Evolutionary conservation across 78 protist species (phyloP).

Genomic region (Pigoraptor vietnamica): DNA sequence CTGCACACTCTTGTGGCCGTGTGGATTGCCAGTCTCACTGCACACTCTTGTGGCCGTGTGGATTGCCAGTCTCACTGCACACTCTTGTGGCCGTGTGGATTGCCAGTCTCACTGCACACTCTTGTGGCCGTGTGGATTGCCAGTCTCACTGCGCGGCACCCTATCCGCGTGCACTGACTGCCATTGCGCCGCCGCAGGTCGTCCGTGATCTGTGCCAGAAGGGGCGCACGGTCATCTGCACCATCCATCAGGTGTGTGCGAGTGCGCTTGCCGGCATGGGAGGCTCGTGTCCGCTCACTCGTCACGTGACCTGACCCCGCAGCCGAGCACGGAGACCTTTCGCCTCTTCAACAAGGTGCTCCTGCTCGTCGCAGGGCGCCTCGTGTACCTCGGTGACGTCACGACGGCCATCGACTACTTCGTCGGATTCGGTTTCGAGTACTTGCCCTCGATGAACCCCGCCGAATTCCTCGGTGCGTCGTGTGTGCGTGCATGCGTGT

Average conservation of each 20-base stretch:
- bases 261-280: not conserved
- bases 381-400: constrained; percentile 23
- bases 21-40: too few species aligned
- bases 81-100: too few species aligned
- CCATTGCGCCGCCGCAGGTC: too few species aligned
- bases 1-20: too few species aligned
- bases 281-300: not conserved
- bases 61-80: too few species aligned
- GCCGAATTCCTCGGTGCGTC: not conserved
- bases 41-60: too few species aligned
- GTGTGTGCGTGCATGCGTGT: not conserved
- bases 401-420: constrained; percentile 8
- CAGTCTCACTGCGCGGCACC: too few species aligned
- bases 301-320: not conserved
- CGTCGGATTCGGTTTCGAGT: constrained; percentile 5
- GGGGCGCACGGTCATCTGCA: constrained; percentile 46
- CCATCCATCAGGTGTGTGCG: constrained; percentile 39
- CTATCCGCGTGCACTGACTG: too few species aligned
- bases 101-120: too few species aligned
- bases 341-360: constrained; percentile 25
- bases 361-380: constrained; percentile 10
- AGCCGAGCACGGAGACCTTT: constrained; percentile 43
- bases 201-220: constrained; percentile 18
- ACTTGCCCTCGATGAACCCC: not conserved
- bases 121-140: too few species aligned